A percentile compares a stretch with the other conserved stretches of the same genome.
These are phyloP conservation scores for Cucumis cinereus DNA, from an alignment of 306 rosid genomes.

Conservation along the genomic window DNA sequence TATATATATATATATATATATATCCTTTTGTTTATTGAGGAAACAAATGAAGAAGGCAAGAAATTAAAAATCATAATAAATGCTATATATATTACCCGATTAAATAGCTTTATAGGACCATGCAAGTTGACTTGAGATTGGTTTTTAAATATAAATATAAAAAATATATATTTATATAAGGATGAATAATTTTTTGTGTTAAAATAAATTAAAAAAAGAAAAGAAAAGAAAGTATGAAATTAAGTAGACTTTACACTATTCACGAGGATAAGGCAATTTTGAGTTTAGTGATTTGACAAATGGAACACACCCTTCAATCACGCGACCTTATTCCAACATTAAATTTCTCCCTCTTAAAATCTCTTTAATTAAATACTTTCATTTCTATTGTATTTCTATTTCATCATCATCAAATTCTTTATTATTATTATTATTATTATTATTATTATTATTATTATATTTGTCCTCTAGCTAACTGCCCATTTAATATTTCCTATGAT, in stretches of 20 bases:
- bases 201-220: no score
- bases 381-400: background rate
- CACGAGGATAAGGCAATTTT: slow-evolving; percentile 1
- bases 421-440: no score
- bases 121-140: background rate
- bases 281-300: slow-evolving; percentile 7
- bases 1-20: background rate
- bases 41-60: background rate
- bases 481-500: background rate
- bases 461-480: background rate
- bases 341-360: background rate
- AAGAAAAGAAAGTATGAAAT: background rate
- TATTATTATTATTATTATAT: no score
- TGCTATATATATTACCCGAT: background rate
- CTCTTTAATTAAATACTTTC: background rate
- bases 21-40: background rate
- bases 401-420: background rate
- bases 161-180: no score
- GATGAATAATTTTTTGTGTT: background rate
- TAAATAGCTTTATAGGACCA: background rate
- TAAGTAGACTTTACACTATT: background rate
- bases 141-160: background rate
- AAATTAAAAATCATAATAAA: background rate
- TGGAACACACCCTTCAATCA: slow-evolving; percentile 4
- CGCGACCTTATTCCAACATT: slow-evolving; percentile 5